A percentile compares a stretch with the other conserved stretches of the same genome.
These are phyloP conservation scores for Xylariaceae sp. DNA, from an alignment of 2,329 filamentous ascomycete species.

Conservation along the genomic window DNA sequence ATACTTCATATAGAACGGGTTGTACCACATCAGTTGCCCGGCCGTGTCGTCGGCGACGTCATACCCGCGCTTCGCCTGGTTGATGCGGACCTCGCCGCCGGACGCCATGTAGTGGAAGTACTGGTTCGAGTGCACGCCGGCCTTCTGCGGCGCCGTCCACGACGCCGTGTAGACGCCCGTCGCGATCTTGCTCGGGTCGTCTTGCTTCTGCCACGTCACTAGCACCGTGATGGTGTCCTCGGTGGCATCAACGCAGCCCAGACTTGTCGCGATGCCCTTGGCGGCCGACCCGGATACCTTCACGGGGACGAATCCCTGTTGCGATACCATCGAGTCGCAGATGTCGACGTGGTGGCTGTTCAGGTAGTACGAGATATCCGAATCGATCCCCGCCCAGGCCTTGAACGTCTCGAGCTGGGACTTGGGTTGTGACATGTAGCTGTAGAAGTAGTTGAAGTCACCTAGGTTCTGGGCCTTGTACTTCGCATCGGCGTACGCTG, in stretches of 20 bases:
- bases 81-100: conserved; percentile 84
- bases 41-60: conserved; percentile 85
- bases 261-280: conserved; percentile 76
- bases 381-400: conserved; percentile 90
- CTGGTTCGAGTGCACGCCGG: conserved; percentile 95
- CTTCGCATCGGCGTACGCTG: conserved; percentile 87
- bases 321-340: conserved; percentile 87
- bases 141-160: conserved; percentile 92
- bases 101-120: conserved; percentile 94
- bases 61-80: conserved; percentile 94
- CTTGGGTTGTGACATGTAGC: conserved; percentile 94
- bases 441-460: conserved; percentile 98
- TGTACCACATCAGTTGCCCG: conserved; percentile 81
- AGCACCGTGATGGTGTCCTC: conserved; percentile 94
- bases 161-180: conserved; percentile 92
- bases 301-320: conserved; percentile 74
- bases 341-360: conserved; percentile 96
- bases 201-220: conserved; percentile 83
- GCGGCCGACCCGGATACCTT: conserved; percentile 80
- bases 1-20: conserved; percentile 96
- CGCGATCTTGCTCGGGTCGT: conserved; percentile 72
- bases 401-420: conserved; percentile 93
- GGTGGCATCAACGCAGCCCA: conserved; percentile 81
- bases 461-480: conserved; percentile 78
- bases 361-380: conserved; percentile 94